These are phyloP conservation scores for Wickerhamiella brachini DNA, from an alignment of 805 yeast species.

Conservation along the genomic window DNA sequence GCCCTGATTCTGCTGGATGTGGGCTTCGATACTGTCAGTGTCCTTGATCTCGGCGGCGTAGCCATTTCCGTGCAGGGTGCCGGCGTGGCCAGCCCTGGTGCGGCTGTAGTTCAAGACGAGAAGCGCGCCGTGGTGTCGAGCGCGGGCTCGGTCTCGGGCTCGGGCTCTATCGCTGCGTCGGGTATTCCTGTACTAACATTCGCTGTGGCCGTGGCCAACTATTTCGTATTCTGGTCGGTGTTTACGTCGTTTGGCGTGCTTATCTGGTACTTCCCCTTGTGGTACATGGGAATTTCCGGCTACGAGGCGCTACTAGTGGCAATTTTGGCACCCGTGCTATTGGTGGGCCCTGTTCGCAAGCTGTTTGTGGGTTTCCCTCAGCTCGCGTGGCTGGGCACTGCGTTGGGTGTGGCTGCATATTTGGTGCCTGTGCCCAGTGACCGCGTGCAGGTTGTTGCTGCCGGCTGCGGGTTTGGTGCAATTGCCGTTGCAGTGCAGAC, in stretches of 20 bases:
- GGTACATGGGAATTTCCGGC: conserved; percentile 97
- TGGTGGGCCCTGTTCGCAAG: conserved; percentile 33
- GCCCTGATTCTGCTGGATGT: conserved; percentile 69
- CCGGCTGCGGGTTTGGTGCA: conserved; percentile 52
- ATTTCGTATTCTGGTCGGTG: conserved; percentile 76
- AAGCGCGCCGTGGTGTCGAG: not conserved
- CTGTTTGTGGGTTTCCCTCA: conserved; percentile 35
- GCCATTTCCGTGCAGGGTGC: not conserved
- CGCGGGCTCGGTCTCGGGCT: no score
- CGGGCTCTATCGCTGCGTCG: no score
- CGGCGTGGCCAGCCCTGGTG: not conserved
- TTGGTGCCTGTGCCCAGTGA: conserved; percentile 51
- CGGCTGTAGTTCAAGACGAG: no score
- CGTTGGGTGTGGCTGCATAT: conserved; percentile 67
- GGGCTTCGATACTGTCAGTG: conserved; percentile 70
- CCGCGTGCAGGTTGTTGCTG: conserved; percentile 50
- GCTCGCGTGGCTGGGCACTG: conserved; percentile 38
- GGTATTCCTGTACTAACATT: conserved; percentile 19
- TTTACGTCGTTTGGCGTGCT: conserved; percentile 68
- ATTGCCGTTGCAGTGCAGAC: conserved; percentile 47
- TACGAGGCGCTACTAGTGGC: conserved; percentile 62
- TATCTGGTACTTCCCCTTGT: conserved; percentile 93
- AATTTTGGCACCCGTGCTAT: conserved; percentile 42
- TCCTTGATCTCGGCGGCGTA: conserved; percentile 53
- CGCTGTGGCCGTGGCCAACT: conserved; percentile 34